Evolutionary conservation across 805 yeast species (phyloP).

Genomic region (Starmerella potacharoeniae): DNA sequence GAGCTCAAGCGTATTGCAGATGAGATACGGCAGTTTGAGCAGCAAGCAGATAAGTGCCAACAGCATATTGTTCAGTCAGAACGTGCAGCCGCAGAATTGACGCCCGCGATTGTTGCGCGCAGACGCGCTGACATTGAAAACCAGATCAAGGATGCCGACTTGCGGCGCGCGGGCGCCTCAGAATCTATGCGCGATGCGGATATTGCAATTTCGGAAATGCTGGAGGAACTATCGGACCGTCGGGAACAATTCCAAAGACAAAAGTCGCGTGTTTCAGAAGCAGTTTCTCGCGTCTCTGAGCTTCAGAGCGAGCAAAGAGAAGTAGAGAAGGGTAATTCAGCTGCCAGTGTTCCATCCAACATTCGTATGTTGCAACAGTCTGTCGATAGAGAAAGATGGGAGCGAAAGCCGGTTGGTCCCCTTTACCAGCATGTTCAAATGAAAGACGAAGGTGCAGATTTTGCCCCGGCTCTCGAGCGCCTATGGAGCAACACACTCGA

Average conservation of each 20-base stretch:
- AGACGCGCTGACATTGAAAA: background rate
- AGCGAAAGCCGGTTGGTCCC: slow-evolving; percentile 63
- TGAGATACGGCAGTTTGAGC: slow-evolving; percentile 19
- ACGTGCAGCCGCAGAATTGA: background rate
- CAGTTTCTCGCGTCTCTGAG: background rate
- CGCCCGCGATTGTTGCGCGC: background rate
- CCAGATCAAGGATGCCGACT: background rate
- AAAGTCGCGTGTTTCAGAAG: background rate
- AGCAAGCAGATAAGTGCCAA: background rate
- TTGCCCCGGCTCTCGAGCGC: slow-evolving; percentile 42
- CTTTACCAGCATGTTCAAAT: slow-evolving; percentile 52
- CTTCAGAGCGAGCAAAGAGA: background rate
- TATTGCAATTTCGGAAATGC: background rate
- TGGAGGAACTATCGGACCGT: background rate
- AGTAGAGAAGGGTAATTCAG: background rate
- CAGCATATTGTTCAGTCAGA: background rate
- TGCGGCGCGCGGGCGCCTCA: background rate
- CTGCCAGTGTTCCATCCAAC: background rate
- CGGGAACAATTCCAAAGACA: background rate
- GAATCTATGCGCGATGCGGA: background rate
- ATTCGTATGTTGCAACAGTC: background rate
- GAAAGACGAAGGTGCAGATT: slow-evolving; percentile 44
- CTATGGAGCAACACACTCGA: slow-evolving; percentile 40
- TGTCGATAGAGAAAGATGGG: slow-evolving; percentile 16
- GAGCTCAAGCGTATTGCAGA: slow-evolving; percentile 4